Conservation (phyloP, 257 asterid genomes). For the Solanum chiquidenum region DNA sequence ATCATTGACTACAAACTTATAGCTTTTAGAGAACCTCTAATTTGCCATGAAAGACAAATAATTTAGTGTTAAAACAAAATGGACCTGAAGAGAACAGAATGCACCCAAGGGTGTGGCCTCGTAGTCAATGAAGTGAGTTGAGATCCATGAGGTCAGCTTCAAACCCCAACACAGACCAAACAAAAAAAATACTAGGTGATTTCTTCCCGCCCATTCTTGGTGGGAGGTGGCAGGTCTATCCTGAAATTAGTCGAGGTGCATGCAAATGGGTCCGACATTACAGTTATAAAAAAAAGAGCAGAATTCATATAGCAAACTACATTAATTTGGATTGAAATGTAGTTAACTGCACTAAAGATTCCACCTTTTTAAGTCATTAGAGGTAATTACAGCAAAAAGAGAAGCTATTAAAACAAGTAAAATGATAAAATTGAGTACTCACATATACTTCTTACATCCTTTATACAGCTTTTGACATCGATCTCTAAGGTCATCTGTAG, state of each 20-base stretch:
- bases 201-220: not conserved
- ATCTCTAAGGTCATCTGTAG: slow-evolving; percentile 72
- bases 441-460: slow-evolving; percentile 84
- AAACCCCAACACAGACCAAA: not conserved
- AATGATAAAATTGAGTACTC: slow-evolving; percentile 20
- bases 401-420: not conserved
- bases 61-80: not conserved
- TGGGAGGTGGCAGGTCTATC: not conserved
- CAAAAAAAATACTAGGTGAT: not conserved
- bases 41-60: not conserved
- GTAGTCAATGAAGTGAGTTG: not conserved
- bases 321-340: not conserved
- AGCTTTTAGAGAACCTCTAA: not conserved
- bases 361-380: not conserved
- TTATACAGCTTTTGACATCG: slow-evolving; percentile 86
- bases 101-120: not conserved
- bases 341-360: not conserved
- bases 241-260: not conserved
- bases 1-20: not conserved
- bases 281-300: not conserved
- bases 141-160: not conserved
- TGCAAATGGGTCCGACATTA: not conserved
- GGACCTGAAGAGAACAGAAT: not conserved
- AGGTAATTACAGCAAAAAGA: not conserved
- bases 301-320: not conserved